Evolutionary conservation across 2,329 filamentous ascomycete species (phyloP).

Genomic region (Colletotrichum sp.): DNA sequence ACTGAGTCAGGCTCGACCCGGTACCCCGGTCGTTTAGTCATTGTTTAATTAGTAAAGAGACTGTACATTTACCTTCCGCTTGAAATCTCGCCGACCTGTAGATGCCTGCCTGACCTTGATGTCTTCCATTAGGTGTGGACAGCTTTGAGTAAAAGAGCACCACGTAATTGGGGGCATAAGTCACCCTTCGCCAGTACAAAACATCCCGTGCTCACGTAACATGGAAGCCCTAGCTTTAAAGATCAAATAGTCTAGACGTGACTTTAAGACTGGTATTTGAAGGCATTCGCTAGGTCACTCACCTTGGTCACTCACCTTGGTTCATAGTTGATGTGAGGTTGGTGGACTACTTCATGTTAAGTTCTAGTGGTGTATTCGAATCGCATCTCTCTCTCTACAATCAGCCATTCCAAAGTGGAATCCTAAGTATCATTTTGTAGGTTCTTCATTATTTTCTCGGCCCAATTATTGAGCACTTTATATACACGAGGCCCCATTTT

Average conservation of each 20-base stretch:
- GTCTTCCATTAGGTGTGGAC: background rate
- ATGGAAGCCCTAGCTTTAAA: background rate
- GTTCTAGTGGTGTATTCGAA: background rate
- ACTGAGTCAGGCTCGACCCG: background rate
- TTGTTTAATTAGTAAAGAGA: background rate
- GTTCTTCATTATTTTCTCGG: background rate
- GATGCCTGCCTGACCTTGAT: background rate
- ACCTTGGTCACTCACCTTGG: background rate
- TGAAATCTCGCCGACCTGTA: background rate
- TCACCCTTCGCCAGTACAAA: background rate
- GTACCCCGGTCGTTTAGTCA: background rate
- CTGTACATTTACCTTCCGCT: background rate
- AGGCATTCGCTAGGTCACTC: no score
- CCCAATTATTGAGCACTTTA: background rate
- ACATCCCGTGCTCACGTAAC: background rate
- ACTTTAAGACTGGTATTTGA: fast-evolving
- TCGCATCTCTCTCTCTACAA: background rate
- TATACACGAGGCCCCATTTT: background rate
- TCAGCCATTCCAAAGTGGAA: background rate
- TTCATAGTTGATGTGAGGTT: background rate
- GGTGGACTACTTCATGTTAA: background rate
- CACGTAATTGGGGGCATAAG: background rate
- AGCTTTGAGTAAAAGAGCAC: fast-evolving
- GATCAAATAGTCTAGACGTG: background rate
- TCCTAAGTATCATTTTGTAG: fast-evolving